A percentile compares a stretch with the other conserved stretches of the same genome.
Conservation (phyloP, 371 early-diverging fungal species). For the Lichtheimia corymbifera region DNA sequence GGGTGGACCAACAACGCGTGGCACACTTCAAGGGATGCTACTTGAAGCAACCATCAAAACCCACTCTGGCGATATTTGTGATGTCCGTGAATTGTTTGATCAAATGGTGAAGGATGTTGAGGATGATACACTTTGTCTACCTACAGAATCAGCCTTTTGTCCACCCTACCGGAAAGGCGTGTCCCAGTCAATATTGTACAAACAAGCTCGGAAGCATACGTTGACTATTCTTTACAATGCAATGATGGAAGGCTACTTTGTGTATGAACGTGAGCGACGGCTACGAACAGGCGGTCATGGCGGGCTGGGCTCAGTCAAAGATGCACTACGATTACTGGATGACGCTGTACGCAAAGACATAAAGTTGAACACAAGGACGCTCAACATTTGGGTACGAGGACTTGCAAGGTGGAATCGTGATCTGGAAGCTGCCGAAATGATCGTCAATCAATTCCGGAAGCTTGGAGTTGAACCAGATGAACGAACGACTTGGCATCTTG, state of each 20-base stretch:
- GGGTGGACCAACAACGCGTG: slow-evolving; percentile 19
- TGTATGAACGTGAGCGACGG: slow-evolving; percentile 23
- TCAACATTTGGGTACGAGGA: slow-evolving; percentile 48
- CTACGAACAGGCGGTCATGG: neutral
- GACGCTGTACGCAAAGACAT: slow-evolving; percentile 27
- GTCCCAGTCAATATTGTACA: too few species aligned
- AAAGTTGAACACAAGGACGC: slow-evolving; percentile 24
- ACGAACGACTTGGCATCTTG: slow-evolving; percentile 39
- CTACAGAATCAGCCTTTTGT: neutral
- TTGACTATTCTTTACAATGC: slow-evolving; percentile 35
- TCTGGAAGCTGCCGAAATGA: slow-evolving; percentile 27
- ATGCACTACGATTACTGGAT: slow-evolving; percentile 23
- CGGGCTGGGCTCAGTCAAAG: slow-evolving; percentile 10
- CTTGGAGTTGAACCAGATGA: slow-evolving; percentile 17
- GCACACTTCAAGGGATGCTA: slow-evolving; percentile 31
- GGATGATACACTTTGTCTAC: neutral
- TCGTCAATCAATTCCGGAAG: slow-evolving; percentile 21
- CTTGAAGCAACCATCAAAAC: slow-evolving; percentile 30
- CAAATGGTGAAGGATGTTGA: slow-evolving; percentile 21
- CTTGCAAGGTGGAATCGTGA: slow-evolving; percentile 34
- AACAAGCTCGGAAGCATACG: neutral
- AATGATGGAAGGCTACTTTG: slow-evolving; percentile 49
- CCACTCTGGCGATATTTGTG: slow-evolving; percentile 5
- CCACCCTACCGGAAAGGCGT: neutral
- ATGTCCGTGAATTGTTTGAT: slow-evolving; percentile 18